phyloP scores from a whole-genome alignment of 805 yeast species.

The Lachancea cidri region DNA sequence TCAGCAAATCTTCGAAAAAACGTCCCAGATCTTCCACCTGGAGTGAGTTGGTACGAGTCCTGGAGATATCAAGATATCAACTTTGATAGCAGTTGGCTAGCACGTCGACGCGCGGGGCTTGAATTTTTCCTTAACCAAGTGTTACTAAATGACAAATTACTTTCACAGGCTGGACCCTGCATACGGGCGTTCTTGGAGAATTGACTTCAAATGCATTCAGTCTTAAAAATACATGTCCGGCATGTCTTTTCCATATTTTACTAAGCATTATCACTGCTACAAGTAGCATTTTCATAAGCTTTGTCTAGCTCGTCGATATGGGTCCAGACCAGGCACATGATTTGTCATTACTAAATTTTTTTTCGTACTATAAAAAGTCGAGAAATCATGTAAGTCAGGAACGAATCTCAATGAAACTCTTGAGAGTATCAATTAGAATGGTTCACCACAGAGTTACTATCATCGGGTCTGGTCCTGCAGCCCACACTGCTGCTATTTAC shows the following conservation, averaged over 20 bases:
- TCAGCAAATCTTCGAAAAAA: conserved; percentile 28
- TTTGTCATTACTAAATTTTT: conserved; percentile 4
- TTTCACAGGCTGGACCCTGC: conserved; percentile 34
- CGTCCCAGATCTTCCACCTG: conserved; percentile 50
- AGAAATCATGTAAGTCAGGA: background rate
- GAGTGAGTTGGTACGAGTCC: conserved; percentile 35
- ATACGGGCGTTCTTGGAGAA: conserved; percentile 38
- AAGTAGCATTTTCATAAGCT: too few relatives aligned
- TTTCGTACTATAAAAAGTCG: conserved; percentile 2
- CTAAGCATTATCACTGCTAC: too few relatives aligned
- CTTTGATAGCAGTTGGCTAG: conserved; percentile 44
- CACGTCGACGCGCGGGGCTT: conserved; percentile 48
- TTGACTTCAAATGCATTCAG: background rate
- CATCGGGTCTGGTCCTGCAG: conserved; percentile 98
- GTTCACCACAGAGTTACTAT: conserved; percentile 81
- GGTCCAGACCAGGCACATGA: conserved; percentile 3
- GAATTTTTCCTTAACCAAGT: conserved; percentile 56
- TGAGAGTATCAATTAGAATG: conserved; percentile 42
- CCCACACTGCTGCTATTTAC: conserved; percentile 98
- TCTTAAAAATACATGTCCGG: background rate
- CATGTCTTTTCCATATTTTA: conserved; percentile 10
- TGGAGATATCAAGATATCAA: conserved; percentile 31
- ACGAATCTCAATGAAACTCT: background rate
- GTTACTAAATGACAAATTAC: conserved; percentile 42
- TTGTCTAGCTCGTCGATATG: too few relatives aligned